Conservation (phyloP, 441 rosid genomes). For the Pelargonium myrrhifolium region DNA sequence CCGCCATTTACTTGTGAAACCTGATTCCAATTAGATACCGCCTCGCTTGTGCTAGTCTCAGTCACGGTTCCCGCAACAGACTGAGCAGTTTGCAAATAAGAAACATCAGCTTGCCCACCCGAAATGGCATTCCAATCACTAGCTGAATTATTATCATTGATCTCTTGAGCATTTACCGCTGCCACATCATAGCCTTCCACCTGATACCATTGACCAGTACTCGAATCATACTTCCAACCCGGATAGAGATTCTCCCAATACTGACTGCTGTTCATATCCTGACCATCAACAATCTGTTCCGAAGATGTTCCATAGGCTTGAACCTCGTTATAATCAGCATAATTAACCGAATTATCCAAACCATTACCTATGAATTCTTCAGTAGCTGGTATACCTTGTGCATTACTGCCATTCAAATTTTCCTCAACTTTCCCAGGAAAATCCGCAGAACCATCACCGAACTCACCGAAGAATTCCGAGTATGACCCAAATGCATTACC, state of each 20-base stretch:
- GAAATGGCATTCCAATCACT: slow-evolving; percentile 38
- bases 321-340: slow-evolving; percentile 35
- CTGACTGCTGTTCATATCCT: slow-evolving; percentile 47
- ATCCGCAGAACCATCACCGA: slow-evolving; percentile 34
- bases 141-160: slow-evolving; percentile 20
- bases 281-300: slow-evolving; percentile 31
- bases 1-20: slow-evolving; percentile 52
- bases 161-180: slow-evolving; percentile 24
- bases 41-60: slow-evolving; percentile 43
- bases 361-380: slow-evolving; percentile 17
- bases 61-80: slow-evolving; percentile 38
- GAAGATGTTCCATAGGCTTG: slow-evolving; percentile 33
- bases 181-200: slow-evolving; percentile 37
- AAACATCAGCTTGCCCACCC: slow-evolving; percentile 41
- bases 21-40: slow-evolving; percentile 58
- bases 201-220: slow-evolving; percentile 82
- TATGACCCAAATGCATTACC: slow-evolving; percentile 47
- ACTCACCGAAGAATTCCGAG: slow-evolving; percentile 66
- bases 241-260: slow-evolving; percentile 83
- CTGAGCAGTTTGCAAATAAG: slow-evolving; percentile 52
- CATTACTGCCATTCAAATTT: slow-evolving; percentile 17
- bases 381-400: slow-evolving; percentile 18
- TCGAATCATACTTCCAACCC: slow-evolving; percentile 82
- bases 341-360: slow-evolving; percentile 19
- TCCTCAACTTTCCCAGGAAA: slow-evolving; percentile 32